Percentiles rank a stretch among this genome's conserved stretches.
Evolutionary conservation across 805 yeast genomes (phyloP).

Genomic region (Metschnikowia kofuensis): DNA sequence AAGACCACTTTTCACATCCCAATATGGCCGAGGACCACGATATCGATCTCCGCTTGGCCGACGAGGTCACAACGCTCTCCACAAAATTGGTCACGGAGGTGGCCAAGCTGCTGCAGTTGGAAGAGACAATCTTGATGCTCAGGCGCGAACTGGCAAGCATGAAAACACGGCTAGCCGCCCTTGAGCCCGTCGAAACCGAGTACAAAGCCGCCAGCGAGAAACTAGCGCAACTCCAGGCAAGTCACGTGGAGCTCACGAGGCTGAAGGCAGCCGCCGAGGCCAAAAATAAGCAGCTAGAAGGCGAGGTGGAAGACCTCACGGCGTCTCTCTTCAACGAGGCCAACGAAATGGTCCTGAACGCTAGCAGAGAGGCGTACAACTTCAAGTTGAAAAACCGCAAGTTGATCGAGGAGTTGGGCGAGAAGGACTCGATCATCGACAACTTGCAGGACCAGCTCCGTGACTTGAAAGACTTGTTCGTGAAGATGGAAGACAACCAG

Average conservation of each 20-base stretch:
- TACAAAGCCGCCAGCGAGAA: conserved; percentile 27
- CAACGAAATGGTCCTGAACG: conserved; percentile 78
- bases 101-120: conserved; percentile 54
- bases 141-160: conserved; percentile 32
- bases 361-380: conserved; percentile 63
- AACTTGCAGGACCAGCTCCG: conserved; percentile 64
- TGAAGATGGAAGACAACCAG: conserved; percentile 48
- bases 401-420: conserved; percentile 52
- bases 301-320: conserved; percentile 77
- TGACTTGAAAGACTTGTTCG: conserved; percentile 60
- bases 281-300: conserved; percentile 58
- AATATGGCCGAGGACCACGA: conserved; percentile 18
- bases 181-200: conserved; percentile 25
- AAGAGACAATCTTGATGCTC: conserved; percentile 42
- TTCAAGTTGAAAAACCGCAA: conserved; percentile 57
- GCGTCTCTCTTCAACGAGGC: conserved; percentile 81
- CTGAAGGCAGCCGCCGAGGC: conserved; percentile 49
- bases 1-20: not conserved
- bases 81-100: conserved; percentile 61
- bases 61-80: conserved; percentile 55
- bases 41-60: conserved; percentile 42
- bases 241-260: conserved; percentile 23
- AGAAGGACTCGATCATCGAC: conserved; percentile 65
- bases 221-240: conserved; percentile 27
- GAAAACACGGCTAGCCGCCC: conserved; percentile 20